Evolutionary conservation across 1,139 yeast species (phyloP), one percentile per base, ranked within the genome.

Genomic region (Chernovozyma sophiae-reginae): DNA sequence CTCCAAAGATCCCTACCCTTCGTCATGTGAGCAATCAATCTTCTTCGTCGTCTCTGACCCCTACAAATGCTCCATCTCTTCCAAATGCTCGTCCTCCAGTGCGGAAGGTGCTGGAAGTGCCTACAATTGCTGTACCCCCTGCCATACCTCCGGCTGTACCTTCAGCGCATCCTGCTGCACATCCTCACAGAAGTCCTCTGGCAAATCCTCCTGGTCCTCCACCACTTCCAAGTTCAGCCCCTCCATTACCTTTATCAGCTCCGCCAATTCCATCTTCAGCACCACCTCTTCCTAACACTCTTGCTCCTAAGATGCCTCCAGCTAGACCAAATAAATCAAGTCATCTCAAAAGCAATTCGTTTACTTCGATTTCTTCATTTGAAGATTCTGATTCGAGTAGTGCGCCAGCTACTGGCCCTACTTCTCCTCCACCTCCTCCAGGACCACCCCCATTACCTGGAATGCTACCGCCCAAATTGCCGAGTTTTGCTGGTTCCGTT

Each of bases 301-400:
- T 51, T 2, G 58, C 65, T 2, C 62, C 73, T 1, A 55, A 56
- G 34, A 46, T 65, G 40, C 68, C 66, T 1, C 58, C 68, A 7
- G 50, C 51, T 6, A 51, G 60, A 34, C 65, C 55, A 25, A 56
- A 45, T 43, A 65, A 66, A 43, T 59, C 67, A 5, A 47, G 53
- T 4, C 69, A 65, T 43, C 48, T 60, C 43, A 57, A 54, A 39
- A 45, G 50, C 18, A 29, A 36, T 23, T 48, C 53, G 31, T 16
- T 42, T 11, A 45, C 38, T 17, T 56, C 61, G 1, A 41, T 39
- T 3, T 45, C 47, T 11, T 56, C 60, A 23, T 43, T 47, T 32
- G 37, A 36, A 20, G 34, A 24, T n/a, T 6, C n/a, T 36, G 19
- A 39, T 45, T 14, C 23, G 33, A n/a, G 34, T 45, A 11, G 42